Evolutionary conservation across 371 early-diverging fungal genomes (phyloP).

Genomic region (Nematocida major): DNA sequence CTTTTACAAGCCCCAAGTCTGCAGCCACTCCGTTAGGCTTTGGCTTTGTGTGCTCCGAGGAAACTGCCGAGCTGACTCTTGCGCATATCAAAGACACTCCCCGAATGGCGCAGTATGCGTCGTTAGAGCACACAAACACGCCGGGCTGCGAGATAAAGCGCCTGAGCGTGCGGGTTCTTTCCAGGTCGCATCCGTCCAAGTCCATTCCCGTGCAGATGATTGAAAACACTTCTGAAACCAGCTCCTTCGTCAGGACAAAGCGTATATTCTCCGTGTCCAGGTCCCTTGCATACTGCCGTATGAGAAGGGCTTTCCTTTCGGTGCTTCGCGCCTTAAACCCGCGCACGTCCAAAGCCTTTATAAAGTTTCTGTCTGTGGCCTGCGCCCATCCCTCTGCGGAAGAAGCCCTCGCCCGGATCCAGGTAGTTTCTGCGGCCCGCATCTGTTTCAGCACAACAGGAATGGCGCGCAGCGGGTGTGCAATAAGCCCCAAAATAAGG

Average conservation of each 20-base stretch:
- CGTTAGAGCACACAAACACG: slow-evolving; percentile 69
- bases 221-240: slow-evolving; percentile 55
- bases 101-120: slow-evolving; percentile 76
- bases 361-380: slow-evolving; percentile 80
- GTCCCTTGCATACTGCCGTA: slow-evolving; percentile 79
- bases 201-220: too few species aligned
- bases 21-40: slow-evolving; percentile 71
- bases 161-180: slow-evolving; percentile 37
- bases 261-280: slow-evolving; percentile 66
- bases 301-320: slow-evolving; percentile 74
- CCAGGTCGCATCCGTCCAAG: too few species aligned
- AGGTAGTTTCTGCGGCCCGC: slow-evolving; percentile 91
- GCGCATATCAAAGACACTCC: slow-evolving; percentile 74
- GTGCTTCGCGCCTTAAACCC: slow-evolving; percentile 75
- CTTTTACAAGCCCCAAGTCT: too few species aligned
- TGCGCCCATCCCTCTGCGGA: slow-evolving; percentile 90
- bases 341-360: slow-evolving; percentile 86
- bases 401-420: slow-evolving; percentile 73
- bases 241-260: slow-evolving; percentile 58
- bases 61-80: slow-evolving; percentile 70
- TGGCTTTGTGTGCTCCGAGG: slow-evolving; percentile 69
- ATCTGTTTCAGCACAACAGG: slow-evolving; percentile 86
- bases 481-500: slow-evolving; percentile 72
- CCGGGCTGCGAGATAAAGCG: neutral
- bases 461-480: slow-evolving; percentile 79